Evolutionary conservation across 768 basidiomycete species (phyloP).

Genomic region (Albatrellus ellisii): DNA sequence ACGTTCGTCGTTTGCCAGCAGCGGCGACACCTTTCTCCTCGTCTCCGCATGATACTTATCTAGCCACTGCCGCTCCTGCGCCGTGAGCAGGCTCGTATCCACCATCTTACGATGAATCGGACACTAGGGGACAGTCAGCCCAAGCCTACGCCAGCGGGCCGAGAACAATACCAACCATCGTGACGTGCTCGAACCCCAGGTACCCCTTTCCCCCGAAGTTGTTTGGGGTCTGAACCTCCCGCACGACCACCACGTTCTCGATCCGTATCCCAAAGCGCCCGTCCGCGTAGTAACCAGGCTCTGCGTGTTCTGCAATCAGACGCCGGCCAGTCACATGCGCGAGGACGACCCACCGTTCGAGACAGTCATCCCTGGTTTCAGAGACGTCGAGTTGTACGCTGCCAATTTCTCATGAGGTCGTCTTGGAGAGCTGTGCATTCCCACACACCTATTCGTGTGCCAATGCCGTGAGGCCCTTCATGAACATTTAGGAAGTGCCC

Average conservation of each 20-base stretch:
- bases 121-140: constrained; percentile 31
- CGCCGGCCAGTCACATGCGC: neutral
- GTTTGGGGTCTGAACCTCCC: constrained; percentile 51
- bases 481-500: constrained; percentile 93
- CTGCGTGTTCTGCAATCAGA: constrained; percentile 26
- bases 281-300: constrained; percentile 88
- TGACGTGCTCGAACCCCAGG: constrained; percentile 76
- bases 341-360: constrained; percentile 50
- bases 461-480: constrained; percentile 63
- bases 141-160: neutral
- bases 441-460: constrained; percentile 31
- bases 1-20: constrained; percentile 46
- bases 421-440: neutral
- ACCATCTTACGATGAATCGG: constrained; percentile 84
- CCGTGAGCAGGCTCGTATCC: constrained; percentile 45
- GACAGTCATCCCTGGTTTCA: constrained; percentile 82
- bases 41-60: constrained; percentile 75
- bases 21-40: constrained; percentile 55
- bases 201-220: constrained; percentile 78
- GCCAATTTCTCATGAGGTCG: neutral
- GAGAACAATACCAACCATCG: constrained; percentile 46
- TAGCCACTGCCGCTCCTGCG: constrained; percentile 69
- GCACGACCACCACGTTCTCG: constrained; percentile 78
- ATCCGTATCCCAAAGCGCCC: constrained; percentile 88
- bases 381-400: constrained; percentile 55